phyloP scores from a whole-genome alignment of 2,329 filamentous ascomycete genomes.

The Hyphodiscus sp. region DNA sequence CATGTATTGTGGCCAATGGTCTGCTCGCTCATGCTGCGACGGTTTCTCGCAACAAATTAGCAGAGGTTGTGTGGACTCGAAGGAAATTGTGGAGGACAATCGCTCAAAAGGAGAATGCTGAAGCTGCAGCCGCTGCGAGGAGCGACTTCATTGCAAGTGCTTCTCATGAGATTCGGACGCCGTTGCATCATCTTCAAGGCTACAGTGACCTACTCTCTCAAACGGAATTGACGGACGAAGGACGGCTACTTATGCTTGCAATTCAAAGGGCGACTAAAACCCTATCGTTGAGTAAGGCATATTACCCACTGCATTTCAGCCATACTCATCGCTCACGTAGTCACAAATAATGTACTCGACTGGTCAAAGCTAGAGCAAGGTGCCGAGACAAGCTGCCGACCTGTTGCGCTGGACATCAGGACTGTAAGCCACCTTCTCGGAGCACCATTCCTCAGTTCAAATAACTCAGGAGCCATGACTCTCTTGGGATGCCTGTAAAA shows the following conservation, averaged over 20 bases:
- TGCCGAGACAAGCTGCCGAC: conserved; percentile 27
- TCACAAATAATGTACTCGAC: conserved; percentile 33
- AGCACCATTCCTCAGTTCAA: too few relatives aligned
- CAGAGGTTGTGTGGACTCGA: conserved; percentile 30
- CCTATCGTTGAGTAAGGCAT: conserved; percentile 25
- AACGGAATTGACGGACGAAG: conserved; percentile 28
- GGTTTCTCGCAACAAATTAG: conserved; percentile 17
- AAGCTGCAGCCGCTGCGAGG: conserved; percentile 28
- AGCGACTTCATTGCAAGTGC: conserved; percentile 32
- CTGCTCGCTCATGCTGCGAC: conserved; percentile 32
- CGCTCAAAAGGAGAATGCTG: conserved; percentile 31
- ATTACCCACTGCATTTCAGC: neutral
- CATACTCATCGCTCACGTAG: neutral
- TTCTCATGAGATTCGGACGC: conserved; percentile 33
- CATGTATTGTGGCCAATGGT: conserved; percentile 31
- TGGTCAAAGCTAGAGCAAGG: conserved; percentile 32
- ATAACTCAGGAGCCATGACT: too few relatives aligned
- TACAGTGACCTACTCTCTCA: conserved; percentile 31
- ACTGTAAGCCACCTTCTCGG: conserved; percentile 11
- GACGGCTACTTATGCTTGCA: conserved; percentile 26
- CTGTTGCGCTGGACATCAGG: conserved; percentile 28
- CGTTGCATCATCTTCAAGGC: conserved; percentile 32
- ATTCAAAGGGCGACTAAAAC: conserved; percentile 32
- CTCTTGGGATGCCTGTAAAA: too few relatives aligned
- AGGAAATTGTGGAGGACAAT: conserved; percentile 30